Evolutionary conservation across 129 eudicot genomes (phyloP), one percentile per base, ranked within the genome.

Genomic region (Scalesia atractyloides): DNA sequence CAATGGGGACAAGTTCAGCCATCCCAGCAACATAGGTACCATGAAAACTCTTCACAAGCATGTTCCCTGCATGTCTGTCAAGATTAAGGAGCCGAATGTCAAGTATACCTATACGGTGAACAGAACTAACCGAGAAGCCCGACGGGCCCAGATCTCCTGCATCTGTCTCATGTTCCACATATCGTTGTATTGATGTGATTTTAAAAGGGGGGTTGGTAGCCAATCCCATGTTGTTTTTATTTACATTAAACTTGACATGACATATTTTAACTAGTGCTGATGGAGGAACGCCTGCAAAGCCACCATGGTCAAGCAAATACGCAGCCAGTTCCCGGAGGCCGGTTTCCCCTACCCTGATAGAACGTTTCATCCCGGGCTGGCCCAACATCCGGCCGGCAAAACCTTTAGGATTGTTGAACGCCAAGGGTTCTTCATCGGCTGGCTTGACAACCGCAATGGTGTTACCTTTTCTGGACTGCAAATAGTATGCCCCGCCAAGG

Each of bases 141-240:
- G 96, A 94, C 57, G 98, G 96, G 22, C 98, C 97, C 74, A 94
- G 69, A 30, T 94, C 98, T 15, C 97, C 98, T 15, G 98, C 97
- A 80, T 94, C 97, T 15, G 86, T 88, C 16, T 86, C 91, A 41
- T 90, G 92, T 2, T 76, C 84, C 17, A 87, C 86, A 58, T 75
- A 94, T 14, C 93, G 89, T 62, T 94, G 98, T 60, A 94, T 86
- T 11, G 98, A 94, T 59, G 98, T 89, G 59, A 88, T 88, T 75
- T 88, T 94, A 63, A 57, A 90, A 52, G 81, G 80, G 16, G 88
- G 81, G 33, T 82, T 33, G 1, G 81, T 5, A 11, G 57, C 66
- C 24, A 79, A 30, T 41, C 77, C 80, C 2, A 76, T 43, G 41
- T 69, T 74, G 51, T 16, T 36, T 62, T 83, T 83, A 65, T 78